Evolutionary conservation across 441 rosid species (phyloP), one percentile per base, ranked within the genome.

Genomic region (Codiaeum variegatum): DNA sequence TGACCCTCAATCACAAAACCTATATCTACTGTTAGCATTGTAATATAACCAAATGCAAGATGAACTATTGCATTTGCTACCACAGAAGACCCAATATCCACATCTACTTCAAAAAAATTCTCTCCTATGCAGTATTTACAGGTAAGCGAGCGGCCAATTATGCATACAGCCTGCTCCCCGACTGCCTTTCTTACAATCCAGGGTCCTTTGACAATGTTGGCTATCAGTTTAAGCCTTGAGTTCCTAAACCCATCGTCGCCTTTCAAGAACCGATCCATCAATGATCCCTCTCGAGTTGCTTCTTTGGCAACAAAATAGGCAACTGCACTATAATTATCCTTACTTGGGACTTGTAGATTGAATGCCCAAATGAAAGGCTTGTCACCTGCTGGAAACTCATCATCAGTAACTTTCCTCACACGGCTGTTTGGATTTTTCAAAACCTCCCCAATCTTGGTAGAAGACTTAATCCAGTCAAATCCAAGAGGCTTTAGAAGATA

Each of bases 161-260:
- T 76, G 75, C 97, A 94, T 46, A 92, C 90, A 0, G 98, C 98
- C 77, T 92, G 98, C 87, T 94, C 97, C 62, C 97, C 98, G 67
- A 92, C 98, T 36, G 98, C 98, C 82, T 86, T 94, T 81, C 84
- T 87, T 26, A 94, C 97, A 4, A 92, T 90, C 98, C 98, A 94
- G 10, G 98, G 98, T 1, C 97, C 98, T 75, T 89, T 85, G 70
- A 89, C 97, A 40, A 92, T 88, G 91, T 92, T 94, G 52, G 97
- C 98, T 54, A 94, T 90, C 76, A 92, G 73, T 75, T 94, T 94
- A 38, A 94, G 94, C 85, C 93, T 83, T 16, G 97, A 89, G 74
- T 79, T 92, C 72, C 84, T 87, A 67, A 76, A 89, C 3, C 9
- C 86, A 38, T 94, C 98, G 73, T 90, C 96, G 36, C 92, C 93